Percentiles rank a stretch among this genome's conserved stretches.
Evolutionary conservation across 2,329 filamentous ascomycete species (phyloP).

Genomic region (Stagonosporopsis chrysanthemi): DNA sequence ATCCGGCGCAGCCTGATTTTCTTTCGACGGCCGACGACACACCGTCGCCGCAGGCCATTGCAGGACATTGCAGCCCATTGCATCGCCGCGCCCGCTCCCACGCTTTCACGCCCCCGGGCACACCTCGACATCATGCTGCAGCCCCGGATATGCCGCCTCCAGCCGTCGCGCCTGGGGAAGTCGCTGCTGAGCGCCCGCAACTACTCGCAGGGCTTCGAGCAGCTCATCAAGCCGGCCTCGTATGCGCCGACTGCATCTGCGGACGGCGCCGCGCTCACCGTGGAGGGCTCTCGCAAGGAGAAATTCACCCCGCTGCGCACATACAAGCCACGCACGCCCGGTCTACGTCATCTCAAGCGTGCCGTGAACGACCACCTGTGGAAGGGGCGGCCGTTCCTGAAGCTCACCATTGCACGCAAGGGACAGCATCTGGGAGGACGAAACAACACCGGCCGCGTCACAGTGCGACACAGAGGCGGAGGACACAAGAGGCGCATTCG

Average conservation of each 20-base stretch:
- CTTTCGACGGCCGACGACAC: constrained; percentile 38
- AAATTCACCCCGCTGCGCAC: constrained; percentile 69
- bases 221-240: constrained; percentile 39
- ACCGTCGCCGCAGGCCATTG: constrained; percentile 31
- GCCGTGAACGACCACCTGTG: constrained; percentile 96
- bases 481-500: constrained; percentile 91
- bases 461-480: constrained; percentile 89
- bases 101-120: constrained; percentile 23
- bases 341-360: constrained; percentile 87
- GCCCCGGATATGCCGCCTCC: constrained; percentile 66
- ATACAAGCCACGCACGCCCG: constrained; percentile 93
- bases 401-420: constrained; percentile 89
- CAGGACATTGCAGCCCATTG: constrained; percentile 34
- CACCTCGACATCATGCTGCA: constrained; percentile 65
- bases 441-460: constrained; percentile 85
- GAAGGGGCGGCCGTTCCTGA: constrained; percentile 85
- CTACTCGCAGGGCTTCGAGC: constrained; percentile 57
- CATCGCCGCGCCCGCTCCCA: constrained; percentile 18
- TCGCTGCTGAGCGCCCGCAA: constrained; percentile 58
- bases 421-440: constrained; percentile 92
- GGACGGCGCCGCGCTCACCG: constrained; percentile 31
- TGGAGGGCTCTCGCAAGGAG: constrained; percentile 41
- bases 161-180: constrained; percentile 58
- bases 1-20: constrained; percentile 40
- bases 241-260: constrained; percentile 44